phyloP scores from a whole-genome alignment of 2,329 filamentous ascomycete species.

The Calonectria henricotiae region DNA sequence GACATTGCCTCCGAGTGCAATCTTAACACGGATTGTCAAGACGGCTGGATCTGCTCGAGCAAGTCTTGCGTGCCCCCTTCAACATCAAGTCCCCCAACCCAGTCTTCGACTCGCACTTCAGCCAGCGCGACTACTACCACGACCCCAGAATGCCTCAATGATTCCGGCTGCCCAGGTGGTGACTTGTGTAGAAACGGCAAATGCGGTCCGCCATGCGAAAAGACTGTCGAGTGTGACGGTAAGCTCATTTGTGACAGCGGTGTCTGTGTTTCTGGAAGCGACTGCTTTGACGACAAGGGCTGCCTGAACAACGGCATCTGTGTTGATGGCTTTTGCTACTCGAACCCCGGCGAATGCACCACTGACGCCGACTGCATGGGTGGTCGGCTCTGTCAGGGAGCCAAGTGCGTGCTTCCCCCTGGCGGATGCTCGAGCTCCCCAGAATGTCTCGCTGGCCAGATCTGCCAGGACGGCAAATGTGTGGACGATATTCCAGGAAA shows the following conservation, averaged over 20 bases:
- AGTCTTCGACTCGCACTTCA: neutral
- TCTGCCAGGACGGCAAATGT: conserved; percentile 16
- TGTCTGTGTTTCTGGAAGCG: neutral
- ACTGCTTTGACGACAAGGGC: neutral
- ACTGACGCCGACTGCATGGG: conserved; percentile 11
- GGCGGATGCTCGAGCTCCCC: neutral
- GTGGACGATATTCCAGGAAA: neutral
- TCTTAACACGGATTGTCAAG: neutral
- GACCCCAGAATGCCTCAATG: neutral
- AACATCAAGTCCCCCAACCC: no score
- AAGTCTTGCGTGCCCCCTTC: neutral
- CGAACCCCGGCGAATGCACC: neutral
- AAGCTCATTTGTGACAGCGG: conserved; percentile 15
- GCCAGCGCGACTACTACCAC: neutral
- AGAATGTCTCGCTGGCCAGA: neutral
- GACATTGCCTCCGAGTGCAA: conserved; percentile 9
- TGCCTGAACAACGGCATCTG: neutral
- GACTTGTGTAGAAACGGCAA: neutral
- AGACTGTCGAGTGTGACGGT: conserved; percentile 18
- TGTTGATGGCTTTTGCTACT: conserved; percentile 7
- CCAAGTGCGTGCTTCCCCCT: conserved; percentile 1
- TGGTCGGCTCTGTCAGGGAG: neutral
- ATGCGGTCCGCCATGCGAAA: neutral
- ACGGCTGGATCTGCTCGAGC: neutral
- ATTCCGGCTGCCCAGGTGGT: neutral